These are phyloP conservation scores for Anthostomella pinea DNA, from an alignment of 2,329 filamentous ascomycete species.

Conservation along the genomic window DNA sequence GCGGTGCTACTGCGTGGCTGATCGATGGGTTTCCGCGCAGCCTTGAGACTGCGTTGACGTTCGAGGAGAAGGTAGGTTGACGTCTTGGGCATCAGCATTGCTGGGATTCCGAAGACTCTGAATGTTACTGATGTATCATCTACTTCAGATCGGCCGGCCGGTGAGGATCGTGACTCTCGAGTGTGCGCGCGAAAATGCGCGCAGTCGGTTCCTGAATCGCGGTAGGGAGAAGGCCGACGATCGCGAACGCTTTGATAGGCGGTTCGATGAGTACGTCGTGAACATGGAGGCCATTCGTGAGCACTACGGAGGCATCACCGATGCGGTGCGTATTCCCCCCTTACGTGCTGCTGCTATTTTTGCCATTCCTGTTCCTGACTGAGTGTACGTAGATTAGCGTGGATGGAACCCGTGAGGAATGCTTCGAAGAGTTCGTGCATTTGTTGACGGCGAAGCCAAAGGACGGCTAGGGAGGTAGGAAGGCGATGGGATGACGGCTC, in stretches of 20 bases:
- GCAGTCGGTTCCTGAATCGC: constrained; percentile 11
- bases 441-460: too few relatives aligned
- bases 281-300: constrained; percentile 15
- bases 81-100: background rate
- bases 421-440: constrained; percentile 5
- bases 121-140: background rate
- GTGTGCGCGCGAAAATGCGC: constrained; percentile 9
- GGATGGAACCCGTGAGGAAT: constrained; percentile 5
- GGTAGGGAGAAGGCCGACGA: constrained; percentile 14
- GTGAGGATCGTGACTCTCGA: constrained; percentile 13
- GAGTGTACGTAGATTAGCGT: constrained; percentile 4
- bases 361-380: background rate
- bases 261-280: constrained; percentile 16
- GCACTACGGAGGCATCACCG: constrained; percentile 9
- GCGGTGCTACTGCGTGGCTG: constrained; percentile 6
- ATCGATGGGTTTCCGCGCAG: constrained; percentile 24
- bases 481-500: too few relatives aligned
- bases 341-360: background rate
- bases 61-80: constrained; percentile 16
- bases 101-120: background rate
- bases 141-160: constrained; percentile 14
- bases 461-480: too few relatives aligned
- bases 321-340: constrained; percentile 8
- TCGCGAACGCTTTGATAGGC: constrained; percentile 12
- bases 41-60: constrained; percentile 14